These are phyloP conservation scores for Bothriochloa decipiens DNA, from an alignment of 176 grass and related monocot genomes.

Conservation along the genomic window DNA sequence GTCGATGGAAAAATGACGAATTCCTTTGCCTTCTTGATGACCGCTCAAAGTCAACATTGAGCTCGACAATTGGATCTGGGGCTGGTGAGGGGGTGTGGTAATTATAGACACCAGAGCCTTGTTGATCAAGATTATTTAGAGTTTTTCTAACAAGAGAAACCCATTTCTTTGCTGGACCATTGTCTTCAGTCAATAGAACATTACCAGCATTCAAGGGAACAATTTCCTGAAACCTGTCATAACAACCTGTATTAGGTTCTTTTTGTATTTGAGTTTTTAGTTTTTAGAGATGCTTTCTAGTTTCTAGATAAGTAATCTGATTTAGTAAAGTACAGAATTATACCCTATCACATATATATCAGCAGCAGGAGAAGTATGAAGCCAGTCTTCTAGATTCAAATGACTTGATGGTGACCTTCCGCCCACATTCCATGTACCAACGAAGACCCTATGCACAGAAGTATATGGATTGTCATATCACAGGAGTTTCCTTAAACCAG, in stretches of 20 bases:
- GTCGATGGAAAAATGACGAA: constrained; percentile 72
- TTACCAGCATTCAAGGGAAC: constrained; percentile 97
- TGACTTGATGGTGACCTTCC: constrained; percentile 86
- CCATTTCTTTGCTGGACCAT: constrained; percentile 87
- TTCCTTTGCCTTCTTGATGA: constrained; percentile 63
- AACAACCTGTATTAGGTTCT: neutral
- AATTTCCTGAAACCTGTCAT: constrained; percentile 89
- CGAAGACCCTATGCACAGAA: constrained; percentile 69
- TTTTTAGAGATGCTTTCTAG: neutral
- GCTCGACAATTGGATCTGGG: constrained; percentile 77
- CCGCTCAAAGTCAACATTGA: constrained; percentile 83
- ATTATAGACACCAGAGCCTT: constrained; percentile 54
- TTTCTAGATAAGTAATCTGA: neutral
- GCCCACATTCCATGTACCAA: constrained; percentile 95
- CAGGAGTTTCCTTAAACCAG: constrained; percentile 18
- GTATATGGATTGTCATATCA: too few relatives aligned
- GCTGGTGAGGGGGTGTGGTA: constrained; percentile 73
- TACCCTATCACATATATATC: constrained; percentile 99
- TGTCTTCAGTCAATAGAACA: constrained; percentile 76
- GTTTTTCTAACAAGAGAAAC: constrained; percentile 74
- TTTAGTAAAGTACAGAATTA: constrained; percentile 20
- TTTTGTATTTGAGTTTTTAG: neutral
- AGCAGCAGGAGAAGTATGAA: constrained; percentile 91
- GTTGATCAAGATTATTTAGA: constrained; percentile 67
- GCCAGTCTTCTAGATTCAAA: constrained; percentile 87